Conservation (phyloP, 306 rosid genomes). For the Pyrus pyrifolia region DNA sequence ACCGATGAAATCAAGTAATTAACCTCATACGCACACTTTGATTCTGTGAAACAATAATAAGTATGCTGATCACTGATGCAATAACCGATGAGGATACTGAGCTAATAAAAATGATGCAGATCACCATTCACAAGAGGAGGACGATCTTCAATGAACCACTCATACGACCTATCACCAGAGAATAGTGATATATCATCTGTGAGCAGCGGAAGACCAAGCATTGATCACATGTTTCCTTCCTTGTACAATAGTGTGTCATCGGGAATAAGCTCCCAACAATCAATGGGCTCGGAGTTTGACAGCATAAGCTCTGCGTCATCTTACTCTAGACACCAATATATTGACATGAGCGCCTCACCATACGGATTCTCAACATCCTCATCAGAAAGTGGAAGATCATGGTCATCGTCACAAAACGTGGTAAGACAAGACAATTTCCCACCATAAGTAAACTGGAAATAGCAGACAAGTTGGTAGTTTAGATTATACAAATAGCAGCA, state of each 20-base stretch:
- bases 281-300: slow-evolving; percentile 43
- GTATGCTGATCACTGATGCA: background rate
- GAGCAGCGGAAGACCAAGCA: slow-evolving; percentile 56
- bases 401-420: background rate
- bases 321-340: slow-evolving; percentile 29
- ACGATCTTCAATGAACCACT: slow-evolving; percentile 27
- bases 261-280: slow-evolving; percentile 20
- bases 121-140: slow-evolving; percentile 46
- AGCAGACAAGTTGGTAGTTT: background rate
- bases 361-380: slow-evolving; percentile 20
- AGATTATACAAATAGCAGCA: background rate
- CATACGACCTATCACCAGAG: slow-evolving; percentile 35
- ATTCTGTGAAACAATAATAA: background rate
- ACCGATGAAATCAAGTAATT: slow-evolving; percentile 45
- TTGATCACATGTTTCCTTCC: slow-evolving; percentile 34
- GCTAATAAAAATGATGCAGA: slow-evolving; percentile 24
- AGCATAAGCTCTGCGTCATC: slow-evolving; percentile 31
- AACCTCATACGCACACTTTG: no score
- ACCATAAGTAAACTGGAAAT: background rate
- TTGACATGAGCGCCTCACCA: slow-evolving; percentile 23
- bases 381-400: background rate
- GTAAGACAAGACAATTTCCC: background rate
- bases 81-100: background rate
- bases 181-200: slow-evolving; percentile 58
- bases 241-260: background rate